phyloP scores from a whole-genome alignment of 2,329 filamentous ascomycete genomes.

The Dichotomopilus funicola region DNA sequence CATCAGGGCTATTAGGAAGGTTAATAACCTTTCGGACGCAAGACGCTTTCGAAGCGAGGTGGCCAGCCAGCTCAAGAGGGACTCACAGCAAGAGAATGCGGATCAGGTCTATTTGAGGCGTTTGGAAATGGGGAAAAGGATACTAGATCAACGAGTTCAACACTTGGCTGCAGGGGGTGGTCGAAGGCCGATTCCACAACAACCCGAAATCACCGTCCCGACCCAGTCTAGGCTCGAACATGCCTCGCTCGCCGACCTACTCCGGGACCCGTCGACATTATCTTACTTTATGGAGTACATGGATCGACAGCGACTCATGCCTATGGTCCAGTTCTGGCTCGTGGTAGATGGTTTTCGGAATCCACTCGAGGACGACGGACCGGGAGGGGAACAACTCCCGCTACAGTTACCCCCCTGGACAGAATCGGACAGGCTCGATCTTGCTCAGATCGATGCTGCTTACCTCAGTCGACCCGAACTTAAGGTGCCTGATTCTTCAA shows the following conservation, averaged over 20 bases:
- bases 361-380: conserved; percentile 74
- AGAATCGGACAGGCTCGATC: conserved; percentile 75
- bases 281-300: conserved; percentile 99
- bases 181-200: conserved; percentile 30
- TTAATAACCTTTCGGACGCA: conserved; percentile 87
- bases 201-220: conserved; percentile 23
- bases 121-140: conserved; percentile 82
- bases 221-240: conserved; percentile 62
- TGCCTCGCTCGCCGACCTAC: conserved; percentile 72
- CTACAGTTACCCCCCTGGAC: conserved; percentile 64
- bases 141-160: conserved; percentile 83
- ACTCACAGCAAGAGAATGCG: conserved; percentile 68
- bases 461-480: conserved; percentile 81
- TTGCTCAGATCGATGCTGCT: conserved; percentile 84
- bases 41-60: conserved; percentile 88
- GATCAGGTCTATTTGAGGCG: conserved; percentile 83
- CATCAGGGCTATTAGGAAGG: conserved; percentile 79
- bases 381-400: conserved; percentile 60
- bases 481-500: conserved; percentile 64
- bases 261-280: conserved; percentile 81
- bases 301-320: conserved; percentile 83
- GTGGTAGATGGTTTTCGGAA: conserved; percentile 96
- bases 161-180: conserved; percentile 66
- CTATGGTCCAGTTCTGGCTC: conserved; percentile 94
- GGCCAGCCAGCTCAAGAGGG: conserved; percentile 82